phyloP scores from a whole-genome alignment of 106 monocot genomes.

The Apostasia shenzhenica region DNA sequence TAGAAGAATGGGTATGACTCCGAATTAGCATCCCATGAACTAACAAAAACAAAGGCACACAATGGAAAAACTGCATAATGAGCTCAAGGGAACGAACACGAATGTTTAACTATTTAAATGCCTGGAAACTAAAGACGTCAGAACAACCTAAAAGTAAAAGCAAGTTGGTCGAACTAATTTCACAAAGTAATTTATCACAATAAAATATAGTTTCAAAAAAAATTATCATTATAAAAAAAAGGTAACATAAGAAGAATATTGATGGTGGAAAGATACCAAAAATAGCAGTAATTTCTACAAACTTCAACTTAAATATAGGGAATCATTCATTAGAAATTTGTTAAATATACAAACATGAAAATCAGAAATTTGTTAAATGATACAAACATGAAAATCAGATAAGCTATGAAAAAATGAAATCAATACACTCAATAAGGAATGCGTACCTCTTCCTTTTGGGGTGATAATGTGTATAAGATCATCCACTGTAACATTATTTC shows the following conservation, averaged over 20 bases:
- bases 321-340: neutral
- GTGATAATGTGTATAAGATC: conserved; percentile 93
- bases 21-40: no score
- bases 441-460: conserved; percentile 85
- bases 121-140: no score
- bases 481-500: conserved; percentile 97
- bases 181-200: no score
- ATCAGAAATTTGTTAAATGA: neutral
- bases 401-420: neutral
- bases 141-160: no score
- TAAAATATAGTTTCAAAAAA: no score
- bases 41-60: no score
- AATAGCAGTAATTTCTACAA: neutral
- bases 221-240: no score
- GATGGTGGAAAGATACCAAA: neutral
- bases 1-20: no score
- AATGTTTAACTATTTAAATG: no score
- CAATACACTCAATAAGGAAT: neutral
- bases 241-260: neutral
- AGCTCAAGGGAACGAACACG: no score
- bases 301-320: neutral
- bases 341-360: neutral
- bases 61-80: no score
- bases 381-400: neutral
- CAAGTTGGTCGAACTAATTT: no score